These are phyloP conservation scores for Holtermannia corniformis DNA, from an alignment of 768 basidiomycete species.

Conservation along the genomic window DNA sequence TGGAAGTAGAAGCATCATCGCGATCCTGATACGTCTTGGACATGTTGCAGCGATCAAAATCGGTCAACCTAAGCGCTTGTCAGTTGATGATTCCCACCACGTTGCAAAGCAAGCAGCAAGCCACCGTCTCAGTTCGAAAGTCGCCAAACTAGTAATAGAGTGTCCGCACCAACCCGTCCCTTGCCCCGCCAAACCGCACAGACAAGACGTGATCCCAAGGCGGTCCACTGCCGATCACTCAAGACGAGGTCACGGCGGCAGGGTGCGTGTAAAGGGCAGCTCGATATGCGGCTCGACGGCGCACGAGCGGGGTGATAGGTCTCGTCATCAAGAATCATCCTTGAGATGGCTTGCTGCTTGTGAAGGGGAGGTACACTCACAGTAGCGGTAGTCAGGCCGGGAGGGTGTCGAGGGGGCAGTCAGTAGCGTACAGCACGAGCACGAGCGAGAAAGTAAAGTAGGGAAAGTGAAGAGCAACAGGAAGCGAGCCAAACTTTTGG, in stretches of 20 bases:
- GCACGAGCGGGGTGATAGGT: constrained; percentile 15
- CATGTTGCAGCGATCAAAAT: not conserved
- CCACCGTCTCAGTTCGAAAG: constrained; percentile 22
- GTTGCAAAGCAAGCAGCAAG: not conserved
- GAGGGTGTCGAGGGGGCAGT: too few relatives aligned
- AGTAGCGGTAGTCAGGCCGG: not conserved
- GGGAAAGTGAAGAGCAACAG: too few relatives aligned
- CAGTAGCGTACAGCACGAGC: too few relatives aligned
- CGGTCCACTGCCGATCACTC: constrained; percentile 7
- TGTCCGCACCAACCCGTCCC: constrained; percentile 17
- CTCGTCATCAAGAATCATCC: constrained; percentile 39
- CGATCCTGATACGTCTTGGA: not conserved
- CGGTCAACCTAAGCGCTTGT: not conserved
- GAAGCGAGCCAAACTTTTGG: too few relatives aligned
- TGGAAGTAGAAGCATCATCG: constrained; percentile 12
- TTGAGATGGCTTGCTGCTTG: not conserved
- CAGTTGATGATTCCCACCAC: not conserved
- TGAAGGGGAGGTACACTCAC: not conserved
- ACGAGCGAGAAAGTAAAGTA: too few relatives aligned
- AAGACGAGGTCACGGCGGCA: constrained; percentile 12
- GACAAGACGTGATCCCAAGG: constrained; percentile 8
- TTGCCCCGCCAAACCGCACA: constrained; percentile 2
- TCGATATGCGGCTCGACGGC: not conserved
- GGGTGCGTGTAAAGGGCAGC: constrained; percentile 1
- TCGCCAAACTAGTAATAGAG: constrained; percentile 38